Evolutionary conservation across 2,329 filamentous ascomycete species (phyloP), one percentile per base, ranked within the genome.

Genomic region (Epichloe scottii): DNA sequence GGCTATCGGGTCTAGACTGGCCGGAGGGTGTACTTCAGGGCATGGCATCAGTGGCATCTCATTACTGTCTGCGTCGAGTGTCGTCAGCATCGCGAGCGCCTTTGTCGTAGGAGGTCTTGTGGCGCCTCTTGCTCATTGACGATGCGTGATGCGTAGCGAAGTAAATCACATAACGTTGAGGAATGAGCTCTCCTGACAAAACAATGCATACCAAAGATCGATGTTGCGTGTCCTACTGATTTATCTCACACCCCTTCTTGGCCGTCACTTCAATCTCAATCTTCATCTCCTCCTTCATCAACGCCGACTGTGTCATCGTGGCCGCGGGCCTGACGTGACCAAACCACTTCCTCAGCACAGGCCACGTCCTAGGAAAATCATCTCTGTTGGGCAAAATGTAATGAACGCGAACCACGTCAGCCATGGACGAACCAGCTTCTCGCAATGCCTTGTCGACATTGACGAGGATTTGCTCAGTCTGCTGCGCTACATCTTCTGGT

Each of bases 41-140:
- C 83, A 87, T 61, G 83, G 83, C 0, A 80, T 87, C 55, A 84
- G 78, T 53, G 83, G 83, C 0, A 73, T 85, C 59, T 76, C 78
- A n/a, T 67, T 81, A 53, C 67, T 85, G 48, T 81, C 77, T 0
- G 65, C 76, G 4, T 77, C 81, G 10, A 85, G 82, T 59, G 70
- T 84, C 51, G 62, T 85, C 12, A 82, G 79, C 0, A 78, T 84
- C 23, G 73, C 64, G 3, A 67, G 73, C 5, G 75, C 80, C 57
- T 84, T 85, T 67, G 72, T 61, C 0, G 71, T 71, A 0, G 81
- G 79, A 3, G 60, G 59, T 35, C 48, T 60, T 46, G 53, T 65
- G 47, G 60, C 60, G 4, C 59, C 62, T 23, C 34, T 66, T 38
- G 55, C 58, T 23, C 57, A 66, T 50, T 63, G 52, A 55, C 26